Conservation (phyloP, 2,329 filamentous ascomycete genomes). For the Canariomyces notabilis region DNA sequence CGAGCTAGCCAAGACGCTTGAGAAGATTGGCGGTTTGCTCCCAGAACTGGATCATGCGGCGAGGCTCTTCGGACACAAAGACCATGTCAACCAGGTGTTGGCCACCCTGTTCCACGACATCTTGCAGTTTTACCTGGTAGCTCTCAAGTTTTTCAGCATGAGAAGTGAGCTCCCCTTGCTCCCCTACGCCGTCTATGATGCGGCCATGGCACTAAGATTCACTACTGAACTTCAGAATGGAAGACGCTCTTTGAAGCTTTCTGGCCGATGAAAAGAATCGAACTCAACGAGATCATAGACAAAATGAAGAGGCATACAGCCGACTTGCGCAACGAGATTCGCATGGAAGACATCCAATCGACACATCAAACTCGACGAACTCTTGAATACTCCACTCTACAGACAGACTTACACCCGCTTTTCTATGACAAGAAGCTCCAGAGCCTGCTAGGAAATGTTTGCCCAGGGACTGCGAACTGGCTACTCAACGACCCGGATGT, state of each 20-base stretch:
- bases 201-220: too few species aligned
- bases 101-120: constrained; percentile 24
- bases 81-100: constrained; percentile 25
- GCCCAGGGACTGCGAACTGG: constrained; percentile 9
- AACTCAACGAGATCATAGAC: too few species aligned
- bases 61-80: constrained; percentile 24
- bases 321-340: too few species aligned
- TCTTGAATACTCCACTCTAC: constrained; percentile 15
- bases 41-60: constrained; percentile 25
- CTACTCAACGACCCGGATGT: constrained; percentile 13
- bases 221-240: too few species aligned
- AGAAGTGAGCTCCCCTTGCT: too few species aligned
- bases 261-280: too few species aligned
- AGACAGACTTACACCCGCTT: too few species aligned
- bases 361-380: constrained; percentile 9
- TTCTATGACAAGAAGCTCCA: constrained; percentile 15
- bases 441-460: constrained; percentile 6
- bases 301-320: too few species aligned
- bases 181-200: too few species aligned
- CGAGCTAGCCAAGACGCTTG: constrained; percentile 10
- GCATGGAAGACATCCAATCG: constrained; percentile 18
- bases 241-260: too few species aligned
- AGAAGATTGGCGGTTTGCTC: constrained; percentile 17
- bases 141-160: too few species aligned
- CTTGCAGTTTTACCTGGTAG: too few species aligned